Evolutionary conservation across 805 yeast species (phyloP), one percentile per base, ranked within the genome.

Genomic region (Tetrapisispora namnaoensis): DNA sequence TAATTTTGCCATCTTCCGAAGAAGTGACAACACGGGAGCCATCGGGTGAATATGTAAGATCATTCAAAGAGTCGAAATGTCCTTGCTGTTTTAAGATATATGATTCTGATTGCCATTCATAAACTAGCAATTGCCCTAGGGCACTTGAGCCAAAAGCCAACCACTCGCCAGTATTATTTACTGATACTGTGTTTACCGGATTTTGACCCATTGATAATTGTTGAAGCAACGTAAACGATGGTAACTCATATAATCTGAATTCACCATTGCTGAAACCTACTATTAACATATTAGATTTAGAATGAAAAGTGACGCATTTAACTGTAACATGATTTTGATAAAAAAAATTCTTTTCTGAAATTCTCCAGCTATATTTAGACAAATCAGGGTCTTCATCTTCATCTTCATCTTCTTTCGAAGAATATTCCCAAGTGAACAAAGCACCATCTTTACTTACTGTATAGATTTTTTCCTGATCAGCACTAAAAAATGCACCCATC

Each of bases 31-130:
- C 75, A 57, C 88, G 76, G 2, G 95, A 78, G 0, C 98, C 99
- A 70, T 93, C 99, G 0, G 97, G 96, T 0, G 97, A 87, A 60
- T 93, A 93, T 34, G 84, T 79, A 42, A 93, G 63, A 16, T 88
- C 75, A 60, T 88, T 91, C 65, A 89, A 78, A 0, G 96, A 74
- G 65, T 93, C 99, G 61, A 86, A 91, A 68, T 93, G 99, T 22
- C 98, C 97, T 68, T 93, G 99, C 64, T 93, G 99, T 63, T 91
- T 90, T 55, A 93, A 72, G 43, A 93, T 84, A 62, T 91, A 93
- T 0, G 96, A 86, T 65, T 93, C 99, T 4, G 95, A 86, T 70
- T 93, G 96, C 99, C 99, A 93, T 73, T 93, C 99, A 73, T 95
- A 93, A 0, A 93, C 99, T 49, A 93, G 70, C 51, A 93, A 70